phyloP scores from a whole-genome alignment of 176 grass and related monocot genomes.

The Phoenix dactylifera region DNA sequence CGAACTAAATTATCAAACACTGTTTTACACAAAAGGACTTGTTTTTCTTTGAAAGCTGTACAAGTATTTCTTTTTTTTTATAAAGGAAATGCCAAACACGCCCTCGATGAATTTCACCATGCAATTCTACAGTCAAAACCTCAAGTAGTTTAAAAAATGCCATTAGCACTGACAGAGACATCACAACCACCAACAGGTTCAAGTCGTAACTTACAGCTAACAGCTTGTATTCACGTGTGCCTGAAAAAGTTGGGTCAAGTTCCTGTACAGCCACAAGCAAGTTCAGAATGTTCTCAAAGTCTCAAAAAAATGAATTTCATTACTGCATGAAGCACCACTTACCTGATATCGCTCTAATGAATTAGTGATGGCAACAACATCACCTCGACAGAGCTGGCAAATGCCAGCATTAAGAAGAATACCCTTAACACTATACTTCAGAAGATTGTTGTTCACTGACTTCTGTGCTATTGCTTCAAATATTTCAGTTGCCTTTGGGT shows the following conservation, averaged over 20 bases:
- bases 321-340: constrained; percentile 14
- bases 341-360: constrained; percentile 94
- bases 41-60: no score
- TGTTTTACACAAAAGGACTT: no score
- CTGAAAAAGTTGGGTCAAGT: constrained; percentile 92
- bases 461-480: constrained; percentile 84
- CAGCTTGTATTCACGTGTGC: constrained; percentile 89
- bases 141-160: no score
- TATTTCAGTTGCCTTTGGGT: constrained; percentile 77
- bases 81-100: no score
- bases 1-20: no score
- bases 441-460: constrained; percentile 84
- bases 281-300: not conserved
- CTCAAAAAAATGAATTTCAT: constrained; percentile 2
- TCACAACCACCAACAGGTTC: constrained; percentile 10
- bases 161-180: no score
- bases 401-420: constrained; percentile 96
- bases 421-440: constrained; percentile 92
- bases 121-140: no score
- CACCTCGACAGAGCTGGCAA: constrained; percentile 88
- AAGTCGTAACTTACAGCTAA: constrained; percentile 53
- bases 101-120: no score
- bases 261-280: constrained; percentile 37
- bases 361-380: constrained; percentile 83
- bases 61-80: no score